Percentiles rank a stretch among this genome's conserved stretches.
phyloP scores from a whole-genome alignment of 2,329 filamentous ascomycete species.

The Paraconiothyrium brasiliense region DNA sequence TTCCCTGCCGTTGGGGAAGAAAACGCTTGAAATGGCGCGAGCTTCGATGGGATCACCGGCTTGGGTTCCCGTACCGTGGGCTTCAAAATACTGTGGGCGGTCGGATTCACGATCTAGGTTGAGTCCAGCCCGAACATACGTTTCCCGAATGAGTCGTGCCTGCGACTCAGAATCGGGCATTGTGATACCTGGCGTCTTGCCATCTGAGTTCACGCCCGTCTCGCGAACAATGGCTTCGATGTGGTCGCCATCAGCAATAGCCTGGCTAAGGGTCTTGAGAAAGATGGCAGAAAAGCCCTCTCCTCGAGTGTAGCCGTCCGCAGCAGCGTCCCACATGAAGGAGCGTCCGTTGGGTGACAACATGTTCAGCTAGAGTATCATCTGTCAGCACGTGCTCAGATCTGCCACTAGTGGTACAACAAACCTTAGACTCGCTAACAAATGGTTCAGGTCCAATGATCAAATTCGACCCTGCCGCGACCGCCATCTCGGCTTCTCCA shows the following conservation, averaged over 20 bases:
- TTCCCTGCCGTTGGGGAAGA: constrained; percentile 19
- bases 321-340: constrained; percentile 23
- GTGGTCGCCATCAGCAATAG: constrained; percentile 64
- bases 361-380: constrained; percentile 15
- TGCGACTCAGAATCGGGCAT: constrained; percentile 63
- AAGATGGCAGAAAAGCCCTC: constrained; percentile 57
- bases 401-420: neutral
- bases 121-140: constrained; percentile 21
- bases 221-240: constrained; percentile 53
- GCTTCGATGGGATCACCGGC: constrained; percentile 53
- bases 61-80: constrained; percentile 59
- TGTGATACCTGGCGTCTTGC: constrained; percentile 62
- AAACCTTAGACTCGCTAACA: constrained; percentile 1
- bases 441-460: constrained; percentile 25
- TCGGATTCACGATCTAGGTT: constrained; percentile 12
- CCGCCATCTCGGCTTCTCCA: constrained; percentile 22
- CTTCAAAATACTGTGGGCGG: constrained; percentile 42
- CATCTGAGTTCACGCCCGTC: constrained; percentile 57
- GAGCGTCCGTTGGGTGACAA: constrained; percentile 25
- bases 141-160: constrained; percentile 22
- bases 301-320: constrained; percentile 29
- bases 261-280: constrained; percentile 65
- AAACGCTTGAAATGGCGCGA: constrained; percentile 24
- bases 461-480: constrained; percentile 27
- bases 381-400: too few relatives aligned